Evolutionary conservation across 2,329 filamentous ascomycete genomes (phyloP).

Genomic region (Phaeophleospora eucalypticola): DNA sequence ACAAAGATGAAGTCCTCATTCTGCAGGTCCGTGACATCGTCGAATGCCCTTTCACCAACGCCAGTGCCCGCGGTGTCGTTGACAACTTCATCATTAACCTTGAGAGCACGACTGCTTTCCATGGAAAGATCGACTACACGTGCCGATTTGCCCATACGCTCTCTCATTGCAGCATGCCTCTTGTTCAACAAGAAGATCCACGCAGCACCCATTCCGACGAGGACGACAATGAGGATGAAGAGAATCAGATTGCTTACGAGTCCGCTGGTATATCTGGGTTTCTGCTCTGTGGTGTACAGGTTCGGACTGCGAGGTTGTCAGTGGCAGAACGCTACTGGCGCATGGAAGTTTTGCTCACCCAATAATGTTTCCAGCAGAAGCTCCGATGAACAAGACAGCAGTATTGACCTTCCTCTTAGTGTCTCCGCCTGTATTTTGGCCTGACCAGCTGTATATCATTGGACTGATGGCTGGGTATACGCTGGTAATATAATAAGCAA

Average conservation of each 20-base stretch:
- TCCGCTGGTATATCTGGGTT: conserved; percentile 55
- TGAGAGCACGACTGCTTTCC: conserved; percentile 45
- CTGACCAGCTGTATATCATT: conserved; percentile 58
- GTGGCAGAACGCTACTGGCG: neutral
- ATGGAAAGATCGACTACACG: conserved; percentile 58
- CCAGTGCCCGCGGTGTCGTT: conserved; percentile 30
- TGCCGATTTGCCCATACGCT: conserved; percentile 57
- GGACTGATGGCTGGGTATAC: conserved; percentile 59
- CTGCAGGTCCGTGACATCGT: conserved; percentile 56
- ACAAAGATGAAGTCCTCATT: conserved; percentile 64
- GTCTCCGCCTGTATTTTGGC: conserved; percentile 63
- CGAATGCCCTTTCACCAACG: conserved; percentile 49
- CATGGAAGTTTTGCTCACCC: conserved; percentile 34
- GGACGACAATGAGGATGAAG: conserved; percentile 56
- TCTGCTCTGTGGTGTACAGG: conserved; percentile 59
- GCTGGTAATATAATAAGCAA: conserved; percentile 58
- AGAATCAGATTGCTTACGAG: conserved; percentile 58
- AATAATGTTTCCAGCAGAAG: conserved; percentile 63
- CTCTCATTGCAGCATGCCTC: conserved; percentile 52
- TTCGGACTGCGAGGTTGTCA: conserved; percentile 40
- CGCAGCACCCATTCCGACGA: conserved; percentile 44
- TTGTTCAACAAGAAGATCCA: conserved; percentile 54
- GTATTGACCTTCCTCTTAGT: conserved; percentile 67
- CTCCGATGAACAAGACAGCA: conserved; percentile 61
- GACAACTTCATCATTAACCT: conserved; percentile 31